Evolutionary conservation across 306 rosid genomes (phyloP), one percentile per base, ranked within the genome.

Genomic region (Acacia confusa): DNA sequence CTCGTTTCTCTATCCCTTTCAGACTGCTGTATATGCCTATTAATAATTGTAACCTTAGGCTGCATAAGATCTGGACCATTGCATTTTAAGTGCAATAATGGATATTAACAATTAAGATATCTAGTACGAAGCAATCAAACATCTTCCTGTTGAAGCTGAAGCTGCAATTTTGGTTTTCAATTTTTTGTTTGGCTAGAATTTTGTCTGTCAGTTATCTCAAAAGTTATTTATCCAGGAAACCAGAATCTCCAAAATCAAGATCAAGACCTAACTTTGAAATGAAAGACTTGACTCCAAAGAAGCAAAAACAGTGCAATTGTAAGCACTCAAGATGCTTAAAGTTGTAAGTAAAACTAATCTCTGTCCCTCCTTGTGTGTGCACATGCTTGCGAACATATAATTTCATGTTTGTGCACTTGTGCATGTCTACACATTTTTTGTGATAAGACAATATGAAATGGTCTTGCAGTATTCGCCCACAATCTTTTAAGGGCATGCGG

Each of bases 241-340:
- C 94, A 53, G 99, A 93, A 50, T 95, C 98, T 79, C 98, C 98
- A 27, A 90, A 89, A 85, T 86, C 99, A 74, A 89, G 89, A 86
- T 82, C 98, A 78, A 90, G 91, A 82, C 83, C 91, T 45, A 89
- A 86, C 85, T 81, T 89, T 84, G 98, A 93, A 32, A 83, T 82
- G 63, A 93, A 95, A 80, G 98, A 91, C 24, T 84, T 87, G 65
- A 95, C 99, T 78, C 99, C 98, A 44, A 95, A 92, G 92, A 95
- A 92, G 89, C 97, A 93, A 83, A 93, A 93, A 75, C 99, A 95
- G 91, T 95, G 99, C 85, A 95, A 93, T 80, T 93, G 98, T 81
- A 95, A 92, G 88, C 95, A 95, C 84, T 95, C 99, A 48, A 92
- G 90, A 83, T 95, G 99, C 87, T 88, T 95, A 78, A 95, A 95